These are phyloP conservation scores for Hypholoma sublateritium DNA, from an alignment of 768 basidiomycete species.

Conservation along the genomic window DNA sequence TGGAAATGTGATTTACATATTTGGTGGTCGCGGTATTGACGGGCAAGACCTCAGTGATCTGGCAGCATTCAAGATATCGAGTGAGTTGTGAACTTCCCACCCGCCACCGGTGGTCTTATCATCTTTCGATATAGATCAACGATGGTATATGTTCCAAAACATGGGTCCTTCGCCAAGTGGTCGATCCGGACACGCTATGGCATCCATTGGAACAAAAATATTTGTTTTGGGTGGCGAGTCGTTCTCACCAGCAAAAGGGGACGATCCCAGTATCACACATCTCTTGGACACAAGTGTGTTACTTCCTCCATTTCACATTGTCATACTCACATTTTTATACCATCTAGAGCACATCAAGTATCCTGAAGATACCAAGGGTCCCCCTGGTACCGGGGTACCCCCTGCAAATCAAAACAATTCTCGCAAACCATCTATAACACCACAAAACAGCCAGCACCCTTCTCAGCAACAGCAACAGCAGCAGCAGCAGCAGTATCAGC, in stretches of 20 bases:
- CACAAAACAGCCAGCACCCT: conserved; percentile 26
- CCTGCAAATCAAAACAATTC: conserved; percentile 33
- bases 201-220: conserved; percentile 82
- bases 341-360: conserved; percentile 88
- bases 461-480: conserved; percentile 20
- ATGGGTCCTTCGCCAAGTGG: conserved; percentile 96
- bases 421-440: conserved; percentile 50
- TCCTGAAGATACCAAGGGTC: conserved; percentile 56
- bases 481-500: conserved; percentile 13
- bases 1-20: conserved; percentile 96
- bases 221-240: conserved; percentile 96
- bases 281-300: conserved; percentile 91
- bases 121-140: conserved; percentile 61
- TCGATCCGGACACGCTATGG: conserved; percentile 98
- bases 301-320: not conserved
- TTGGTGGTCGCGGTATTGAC: conserved; percentile 95
- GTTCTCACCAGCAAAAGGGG: conserved; percentile 65
- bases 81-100: conserved; percentile 48
- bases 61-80: conserved; percentile 95
- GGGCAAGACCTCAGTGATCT: conserved; percentile 94
- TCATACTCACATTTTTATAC: conserved; percentile 4
- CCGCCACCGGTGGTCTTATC: not conserved
- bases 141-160: conserved; percentile 99
- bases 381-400: conserved; percentile 24
- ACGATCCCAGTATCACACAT: conserved; percentile 83